phyloP scores from a whole-genome alignment of 768 basidiomycete genomes.

The Boletus vermiculosoides region DNA sequence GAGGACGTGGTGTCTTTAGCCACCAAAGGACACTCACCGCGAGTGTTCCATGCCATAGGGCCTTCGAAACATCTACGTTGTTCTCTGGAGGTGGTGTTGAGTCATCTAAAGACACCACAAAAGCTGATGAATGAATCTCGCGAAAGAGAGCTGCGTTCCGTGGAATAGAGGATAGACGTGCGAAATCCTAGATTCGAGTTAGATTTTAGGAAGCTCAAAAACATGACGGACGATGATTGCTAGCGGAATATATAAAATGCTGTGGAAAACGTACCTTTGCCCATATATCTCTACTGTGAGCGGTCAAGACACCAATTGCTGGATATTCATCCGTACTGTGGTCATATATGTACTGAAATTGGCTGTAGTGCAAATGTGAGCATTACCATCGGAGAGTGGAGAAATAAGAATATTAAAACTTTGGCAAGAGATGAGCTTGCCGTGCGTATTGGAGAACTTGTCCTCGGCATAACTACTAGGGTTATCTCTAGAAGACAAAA shows the following conservation, averaged over 20 bases:
- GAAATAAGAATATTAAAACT: neutral
- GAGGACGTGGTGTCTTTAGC: neutral
- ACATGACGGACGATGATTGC: neutral
- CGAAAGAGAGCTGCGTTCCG: slow-evolving; percentile 65
- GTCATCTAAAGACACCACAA: slow-evolving; percentile 78
- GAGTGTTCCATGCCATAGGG: slow-evolving; percentile 79
- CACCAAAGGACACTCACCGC: slow-evolving; percentile 39
- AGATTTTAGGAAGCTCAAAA: neutral
- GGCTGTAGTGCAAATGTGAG: slow-evolving; percentile 41
- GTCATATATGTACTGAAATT: slow-evolving; percentile 70
- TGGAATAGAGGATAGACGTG: slow-evolving; percentile 53
- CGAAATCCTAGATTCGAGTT: slow-evolving; percentile 52
- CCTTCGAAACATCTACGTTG: slow-evolving; percentile 61
- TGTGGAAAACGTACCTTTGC: slow-evolving; percentile 55
- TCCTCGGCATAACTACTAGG: too few relatives aligned
- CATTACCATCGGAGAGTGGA: neutral
- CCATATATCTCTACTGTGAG: slow-evolving; percentile 85
- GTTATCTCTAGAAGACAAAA: neutral
- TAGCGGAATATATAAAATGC: neutral
- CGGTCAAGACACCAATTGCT: slow-evolving; percentile 73
- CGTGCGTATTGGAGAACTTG: neutral
- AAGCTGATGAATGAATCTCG: slow-evolving; percentile 81
- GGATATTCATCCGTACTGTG: slow-evolving; percentile 62
- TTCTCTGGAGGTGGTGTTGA: slow-evolving; percentile 43
- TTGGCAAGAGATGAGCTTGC: neutral